These are phyloP conservation scores for Hypoxylon perforatum DNA, from an alignment of 495 filamentous ascomycete species.

Conservation along the genomic window DNA sequence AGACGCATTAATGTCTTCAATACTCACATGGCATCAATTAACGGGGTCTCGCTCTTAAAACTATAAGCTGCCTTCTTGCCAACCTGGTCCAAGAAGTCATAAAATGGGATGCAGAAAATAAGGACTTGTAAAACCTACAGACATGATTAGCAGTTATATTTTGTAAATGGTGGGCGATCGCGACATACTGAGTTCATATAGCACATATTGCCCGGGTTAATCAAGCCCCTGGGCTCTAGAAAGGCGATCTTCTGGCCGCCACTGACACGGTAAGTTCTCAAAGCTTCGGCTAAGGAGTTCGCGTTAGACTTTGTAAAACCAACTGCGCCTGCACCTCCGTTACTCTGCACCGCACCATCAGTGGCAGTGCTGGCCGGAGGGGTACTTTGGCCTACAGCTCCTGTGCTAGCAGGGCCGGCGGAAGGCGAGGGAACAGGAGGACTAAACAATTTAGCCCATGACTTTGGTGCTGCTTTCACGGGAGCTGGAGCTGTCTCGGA, in stretches of 20 bases:
- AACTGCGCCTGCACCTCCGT: slow-evolving; percentile 41
- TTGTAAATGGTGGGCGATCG: neutral
- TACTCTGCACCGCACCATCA: slow-evolving; percentile 14
- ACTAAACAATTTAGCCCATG: slow-evolving; percentile 81
- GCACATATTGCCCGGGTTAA: slow-evolving; percentile 99
- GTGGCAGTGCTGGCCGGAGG: slow-evolving; percentile 13
- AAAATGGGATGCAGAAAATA: slow-evolving; percentile 92
- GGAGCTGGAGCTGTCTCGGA: slow-evolving; percentile 51
- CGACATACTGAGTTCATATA: slow-evolving; percentile 97
- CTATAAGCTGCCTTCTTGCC: slow-evolving; percentile 84
- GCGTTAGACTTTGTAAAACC: slow-evolving; percentile 65
- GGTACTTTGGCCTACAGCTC: slow-evolving; percentile 34
- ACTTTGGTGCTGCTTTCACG: slow-evolving; percentile 66
- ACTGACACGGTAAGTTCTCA: slow-evolving; percentile 72
- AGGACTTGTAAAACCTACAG: slow-evolving; percentile 89
- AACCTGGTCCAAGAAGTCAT: slow-evolving; percentile 89
- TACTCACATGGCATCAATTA: slow-evolving; percentile 92
- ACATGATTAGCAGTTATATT: slow-evolving; percentile 9
- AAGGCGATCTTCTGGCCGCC: slow-evolving; percentile 77
- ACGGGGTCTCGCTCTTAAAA: slow-evolving; percentile 93
- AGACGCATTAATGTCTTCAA: neutral
- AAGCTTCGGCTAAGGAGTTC: slow-evolving; percentile 75
- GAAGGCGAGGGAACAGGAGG: slow-evolving; percentile 48
- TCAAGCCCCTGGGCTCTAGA: slow-evolving; percentile 91
- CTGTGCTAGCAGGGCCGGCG: slow-evolving; percentile 40